Percentiles rank a stretch among this genome's conserved stretches.
phyloP scores from a whole-genome alignment of 305 asterid species.

The Rubia tinctorum region DNA sequence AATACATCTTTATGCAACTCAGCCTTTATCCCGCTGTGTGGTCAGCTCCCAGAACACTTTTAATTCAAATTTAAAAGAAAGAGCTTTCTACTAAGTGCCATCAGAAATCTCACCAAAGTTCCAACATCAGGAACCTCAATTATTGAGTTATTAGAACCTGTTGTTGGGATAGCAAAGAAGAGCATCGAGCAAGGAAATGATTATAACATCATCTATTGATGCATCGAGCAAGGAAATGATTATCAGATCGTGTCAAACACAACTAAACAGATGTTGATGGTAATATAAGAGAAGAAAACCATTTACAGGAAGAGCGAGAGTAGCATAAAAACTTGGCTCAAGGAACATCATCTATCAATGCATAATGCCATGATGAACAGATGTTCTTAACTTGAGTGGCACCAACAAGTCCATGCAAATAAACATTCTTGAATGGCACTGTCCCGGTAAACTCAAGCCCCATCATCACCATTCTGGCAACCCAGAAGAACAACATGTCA shows the following conservation, averaged over 20 bases:
- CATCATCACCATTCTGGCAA: constrained; percentile 99
- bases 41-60: neutral
- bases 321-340: neutral
- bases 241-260: neutral
- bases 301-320: neutral
- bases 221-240: no score
- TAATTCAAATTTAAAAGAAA: neutral
- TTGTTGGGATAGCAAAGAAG: neutral
- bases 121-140: neutral
- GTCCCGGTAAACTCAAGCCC: constrained; percentile 94
- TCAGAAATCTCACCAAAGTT: neutral
- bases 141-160: neutral
- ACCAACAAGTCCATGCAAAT: constrained; percentile 96
- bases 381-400: constrained; percentile 65
- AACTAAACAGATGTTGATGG: neutral
- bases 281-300: neutral
- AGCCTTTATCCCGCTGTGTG: neutral
- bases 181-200: neutral
- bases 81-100: neutral
- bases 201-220: no score
- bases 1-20: neutral
- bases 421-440: constrained; percentile 75
- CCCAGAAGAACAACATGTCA: constrained; percentile 98
- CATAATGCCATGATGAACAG: neutral
- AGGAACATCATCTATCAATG: neutral